These are phyloP conservation scores for Silene conica DNA, from an alignment of 148 eudicot genomes.

Conservation along the genomic window DNA sequence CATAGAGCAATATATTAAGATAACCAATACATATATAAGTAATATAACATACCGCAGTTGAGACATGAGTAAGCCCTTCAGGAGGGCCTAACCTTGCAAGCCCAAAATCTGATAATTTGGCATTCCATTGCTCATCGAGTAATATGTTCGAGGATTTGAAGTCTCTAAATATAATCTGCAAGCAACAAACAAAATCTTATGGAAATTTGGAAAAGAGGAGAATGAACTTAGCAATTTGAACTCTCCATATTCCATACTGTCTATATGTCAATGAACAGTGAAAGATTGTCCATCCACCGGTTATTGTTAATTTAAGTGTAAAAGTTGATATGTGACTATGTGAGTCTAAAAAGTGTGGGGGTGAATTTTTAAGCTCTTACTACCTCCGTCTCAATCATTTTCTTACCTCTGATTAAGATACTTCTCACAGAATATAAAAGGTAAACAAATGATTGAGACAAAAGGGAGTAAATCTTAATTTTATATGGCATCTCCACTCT, in stretches of 20 bases:
- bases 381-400: too few species aligned
- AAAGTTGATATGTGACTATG: neutral
- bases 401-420: too few species aligned
- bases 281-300: neutral
- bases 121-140: constrained; percentile 83
- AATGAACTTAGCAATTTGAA: neutral
- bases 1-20: neutral
- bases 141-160: constrained; percentile 88
- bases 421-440: too few species aligned
- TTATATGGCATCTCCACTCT: neutral
- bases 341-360: neutral
- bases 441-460: too few species aligned
- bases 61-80: constrained; percentile 80
- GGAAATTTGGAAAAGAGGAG: neutral
- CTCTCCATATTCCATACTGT: neutral
- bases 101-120: constrained; percentile 88
- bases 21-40: neutral
- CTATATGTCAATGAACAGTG: neutral
- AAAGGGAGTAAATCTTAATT: neutral
- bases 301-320: neutral
- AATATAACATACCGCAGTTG: constrained; percentile 70
- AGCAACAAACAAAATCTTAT: neutral
- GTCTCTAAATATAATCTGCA: constrained; percentile 81
- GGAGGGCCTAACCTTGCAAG: constrained; percentile 84
- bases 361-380: neutral